phyloP scores from a whole-genome alignment of 345 rosid genomes.

The Sapria himalayana region DNA sequence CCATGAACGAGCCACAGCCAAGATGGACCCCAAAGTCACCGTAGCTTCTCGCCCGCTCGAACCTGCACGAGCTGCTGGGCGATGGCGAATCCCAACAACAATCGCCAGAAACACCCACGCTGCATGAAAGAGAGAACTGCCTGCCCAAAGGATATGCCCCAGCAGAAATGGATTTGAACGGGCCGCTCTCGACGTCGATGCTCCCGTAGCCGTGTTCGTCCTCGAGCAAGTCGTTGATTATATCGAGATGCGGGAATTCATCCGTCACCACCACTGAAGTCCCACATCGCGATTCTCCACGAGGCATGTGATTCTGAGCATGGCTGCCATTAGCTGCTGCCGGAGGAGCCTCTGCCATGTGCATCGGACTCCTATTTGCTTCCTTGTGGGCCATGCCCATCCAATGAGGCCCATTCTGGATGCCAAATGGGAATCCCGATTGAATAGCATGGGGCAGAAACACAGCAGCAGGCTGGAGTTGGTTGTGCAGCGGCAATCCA shows the following conservation, averaged over 20 bases:
- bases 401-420: constrained; percentile 36
- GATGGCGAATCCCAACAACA: constrained; percentile 22
- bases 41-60: constrained; percentile 38
- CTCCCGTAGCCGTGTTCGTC: constrained; percentile 39
- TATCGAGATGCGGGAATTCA: constrained; percentile 86
- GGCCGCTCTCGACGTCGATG: constrained; percentile 13
- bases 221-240: constrained; percentile 80
- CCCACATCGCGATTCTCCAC: constrained; percentile 35
- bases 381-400: constrained; percentile 32
- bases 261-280: constrained; percentile 30
- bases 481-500: constrained; percentile 22
- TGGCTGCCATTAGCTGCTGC: too few relatives aligned
- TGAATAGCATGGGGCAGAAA: constrained; percentile 27
- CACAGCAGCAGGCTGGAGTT: constrained; percentile 22
- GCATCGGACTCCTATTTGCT: constrained; percentile 14
- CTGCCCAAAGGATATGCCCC: constrained; percentile 24
- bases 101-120: constrained; percentile 22
- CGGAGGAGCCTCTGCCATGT: too few relatives aligned
- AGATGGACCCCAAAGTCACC: constrained; percentile 27
- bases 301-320: too few relatives aligned
- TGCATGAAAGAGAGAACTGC: constrained; percentile 33
- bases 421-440: constrained; percentile 24
- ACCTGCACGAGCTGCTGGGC: constrained; percentile 27
- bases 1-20: constrained; percentile 19
- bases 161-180: constrained; percentile 15